Evolutionary conservation across 1,139 yeast genomes (phyloP), one percentile per base, ranked within the genome.

Genomic region (Candida sp.): DNA sequence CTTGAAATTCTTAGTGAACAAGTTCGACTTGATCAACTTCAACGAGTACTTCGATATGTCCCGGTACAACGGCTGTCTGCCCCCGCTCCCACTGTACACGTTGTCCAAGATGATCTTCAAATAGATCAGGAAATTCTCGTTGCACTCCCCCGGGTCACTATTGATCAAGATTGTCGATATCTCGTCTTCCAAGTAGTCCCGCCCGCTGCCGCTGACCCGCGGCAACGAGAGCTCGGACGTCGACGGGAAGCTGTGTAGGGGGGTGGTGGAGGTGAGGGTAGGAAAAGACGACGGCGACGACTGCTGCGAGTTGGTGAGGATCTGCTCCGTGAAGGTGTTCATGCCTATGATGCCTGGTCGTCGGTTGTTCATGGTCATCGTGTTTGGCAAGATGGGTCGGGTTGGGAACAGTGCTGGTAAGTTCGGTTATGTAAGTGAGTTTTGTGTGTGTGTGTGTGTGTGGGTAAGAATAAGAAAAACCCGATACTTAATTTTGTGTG

Each of bases 141-240:
- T 77, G 55, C 80, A 74, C 57, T 72, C 81, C 6, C 57, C 54
- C 5, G 78, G 59, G 54, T 77, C 82, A 54, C 80, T 74, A 46
- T 72, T 73, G 42, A 75, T 64, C 30, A 69, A 50, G n/a, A 67
- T 58, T 11, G 61, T 57, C 2, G 63, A 54, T 23, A 69, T 47
- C 40, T 63, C 64, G 5, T 59, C 64, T 11, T 60, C 59, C 5
- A 63, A 33, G 32, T 28, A 56, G 41, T 54, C 54, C n/a, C 49
- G 39, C 11, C 27, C 38, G 11, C 27, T 30, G 17, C 27, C 26
- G 5, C 23, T 25, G 7, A 28, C 26, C 11, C 8, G 28, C 9
- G 44, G 41, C 9, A 48, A 30, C n/a, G 46, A 46, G 17, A 46
- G 6, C 7, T 11, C 39, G 26, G 48, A 46, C 6, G 31, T 6